Evolutionary conservation across 805 yeast genomes (phyloP).

Genomic region (Isabelozyma heimii): DNA sequence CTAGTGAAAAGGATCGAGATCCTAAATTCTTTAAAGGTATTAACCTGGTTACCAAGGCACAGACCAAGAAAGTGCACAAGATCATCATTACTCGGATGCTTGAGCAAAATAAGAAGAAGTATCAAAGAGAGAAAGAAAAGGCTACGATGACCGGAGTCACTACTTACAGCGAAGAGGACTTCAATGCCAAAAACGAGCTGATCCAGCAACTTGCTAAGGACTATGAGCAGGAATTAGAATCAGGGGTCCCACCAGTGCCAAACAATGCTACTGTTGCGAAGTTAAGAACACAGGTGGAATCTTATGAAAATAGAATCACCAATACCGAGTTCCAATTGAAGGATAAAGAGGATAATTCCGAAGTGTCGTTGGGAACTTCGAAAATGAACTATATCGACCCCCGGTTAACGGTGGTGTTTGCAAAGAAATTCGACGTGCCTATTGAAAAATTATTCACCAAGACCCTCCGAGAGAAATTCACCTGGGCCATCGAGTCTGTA

Average conservation of each 20-base stretch:
- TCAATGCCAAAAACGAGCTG: slow-evolving; percentile 56
- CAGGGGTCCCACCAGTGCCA: slow-evolving; percentile 58
- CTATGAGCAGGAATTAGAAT: slow-evolving; percentile 55
- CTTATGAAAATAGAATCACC: slow-evolving; percentile 65
- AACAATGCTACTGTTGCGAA: slow-evolving; percentile 60
- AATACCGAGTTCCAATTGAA: slow-evolving; percentile 73
- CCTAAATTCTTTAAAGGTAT: slow-evolving; percentile 65
- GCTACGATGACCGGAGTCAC: slow-evolving; percentile 39
- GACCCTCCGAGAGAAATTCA: slow-evolving; percentile 87
- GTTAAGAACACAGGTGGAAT: slow-evolving; percentile 66
- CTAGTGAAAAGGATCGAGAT: slow-evolving; percentile 47
- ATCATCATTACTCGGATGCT: slow-evolving; percentile 62
- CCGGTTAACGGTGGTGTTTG: slow-evolving; percentile 81
- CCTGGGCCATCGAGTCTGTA: slow-evolving; percentile 92
- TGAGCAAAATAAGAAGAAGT: slow-evolving; percentile 63
- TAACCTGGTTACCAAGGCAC: slow-evolving; percentile 64
- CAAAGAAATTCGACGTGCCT: slow-evolving; percentile 84
- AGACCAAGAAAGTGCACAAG: slow-evolving; percentile 56
- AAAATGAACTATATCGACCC: slow-evolving; percentile 96
- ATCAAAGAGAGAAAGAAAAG: slow-evolving; percentile 76
- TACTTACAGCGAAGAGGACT: slow-evolving; percentile 39
- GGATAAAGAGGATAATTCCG: slow-evolving; percentile 92
- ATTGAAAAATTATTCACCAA: slow-evolving; percentile 89
- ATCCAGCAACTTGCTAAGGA: slow-evolving; percentile 50
- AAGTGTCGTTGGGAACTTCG: slow-evolving; percentile 89